Conservation (phyloP, 345 rosid genomes). For the Gynandropsis gynandra region DNA sequence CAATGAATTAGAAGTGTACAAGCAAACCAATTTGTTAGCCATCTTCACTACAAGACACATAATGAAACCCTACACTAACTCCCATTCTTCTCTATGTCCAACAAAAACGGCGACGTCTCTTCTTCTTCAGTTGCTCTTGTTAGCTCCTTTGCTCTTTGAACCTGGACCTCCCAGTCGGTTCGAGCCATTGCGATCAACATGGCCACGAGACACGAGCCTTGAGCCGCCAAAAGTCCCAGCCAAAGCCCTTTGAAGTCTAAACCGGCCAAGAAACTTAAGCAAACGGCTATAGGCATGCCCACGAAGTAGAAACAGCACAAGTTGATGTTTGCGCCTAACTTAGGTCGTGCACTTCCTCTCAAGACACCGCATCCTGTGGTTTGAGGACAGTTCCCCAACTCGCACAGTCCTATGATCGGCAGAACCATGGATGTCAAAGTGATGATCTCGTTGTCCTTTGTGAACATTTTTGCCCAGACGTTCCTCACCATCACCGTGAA, state of each 20-base stretch:
- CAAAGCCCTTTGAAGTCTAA: constrained; percentile 72
- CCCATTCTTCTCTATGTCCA: constrained; percentile 27
- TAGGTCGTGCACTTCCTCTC: constrained; percentile 82
- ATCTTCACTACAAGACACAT: constrained; percentile 19
- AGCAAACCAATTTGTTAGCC: constrained; percentile 20
- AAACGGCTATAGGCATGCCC: constrained; percentile 76
- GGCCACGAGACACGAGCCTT: constrained; percentile 53
- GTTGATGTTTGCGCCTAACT: constrained; percentile 74
- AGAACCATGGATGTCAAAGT: constrained; percentile 55
- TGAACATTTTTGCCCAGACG: constrained; percentile 68
- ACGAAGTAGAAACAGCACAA: constrained; percentile 74
- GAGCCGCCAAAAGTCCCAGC: constrained; percentile 86
- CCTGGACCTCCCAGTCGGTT: constrained; percentile 67
- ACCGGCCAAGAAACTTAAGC: constrained; percentile 51
- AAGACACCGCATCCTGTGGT: constrained; percentile 78
- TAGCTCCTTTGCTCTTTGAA: constrained; percentile 45
- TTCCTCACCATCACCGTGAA: constrained; percentile 51
- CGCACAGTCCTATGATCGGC: constrained; percentile 81
- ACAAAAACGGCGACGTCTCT: constrained; percentile 17
- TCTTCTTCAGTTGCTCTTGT: constrained; percentile 24
- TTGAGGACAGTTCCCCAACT: constrained; percentile 87
- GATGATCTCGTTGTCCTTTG: constrained; percentile 51
- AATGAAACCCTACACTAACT: constrained; percentile 16
- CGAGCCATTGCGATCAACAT: constrained; percentile 51
- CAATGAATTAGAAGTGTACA: constrained; percentile 26